Percentiles rank a stretch among this genome's conserved stretches.
These are phyloP conservation scores for Penicillium rolfsii DNA, from an alignment of 2,329 filamentous ascomycete genomes.

Conservation along the genomic window DNA sequence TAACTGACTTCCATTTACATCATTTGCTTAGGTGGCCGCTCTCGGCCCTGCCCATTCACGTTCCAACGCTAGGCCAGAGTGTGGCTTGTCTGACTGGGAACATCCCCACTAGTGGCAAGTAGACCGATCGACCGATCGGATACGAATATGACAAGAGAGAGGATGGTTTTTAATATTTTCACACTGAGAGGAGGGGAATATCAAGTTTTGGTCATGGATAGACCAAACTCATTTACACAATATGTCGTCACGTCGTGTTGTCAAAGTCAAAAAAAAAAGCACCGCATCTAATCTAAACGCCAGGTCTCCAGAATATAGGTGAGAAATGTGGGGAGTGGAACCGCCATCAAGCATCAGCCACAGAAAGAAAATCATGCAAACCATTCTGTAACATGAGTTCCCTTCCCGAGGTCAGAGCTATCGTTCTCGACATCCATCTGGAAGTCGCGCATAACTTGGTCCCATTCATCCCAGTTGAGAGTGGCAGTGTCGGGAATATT, in stretches of 20 bases:
- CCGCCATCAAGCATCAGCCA: background rate
- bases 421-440: slow-evolving; percentile 41
- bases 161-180: slow-evolving; percentile 12
- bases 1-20: slow-evolving; percentile 2
- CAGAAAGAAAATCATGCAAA: slow-evolving; percentile 26
- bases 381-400: slow-evolving; percentile 36
- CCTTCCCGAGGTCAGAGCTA: slow-evolving; percentile 20
- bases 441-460: slow-evolving; percentile 45
- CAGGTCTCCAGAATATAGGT: background rate
- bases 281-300: background rate
- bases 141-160: slow-evolving; percentile 8
- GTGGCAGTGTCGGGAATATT: slow-evolving; percentile 22
- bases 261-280: background rate
- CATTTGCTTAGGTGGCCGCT: background rate
- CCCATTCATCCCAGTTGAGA: slow-evolving; percentile 42
- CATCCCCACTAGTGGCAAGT: background rate
- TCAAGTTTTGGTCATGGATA: background rate
- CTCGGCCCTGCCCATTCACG: no score
- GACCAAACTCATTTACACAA: slow-evolving; percentile 10
- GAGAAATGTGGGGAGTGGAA: background rate
- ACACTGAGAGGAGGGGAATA: slow-evolving; percentile 23
- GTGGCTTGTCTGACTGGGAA: background rate
- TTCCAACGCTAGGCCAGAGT: no score
- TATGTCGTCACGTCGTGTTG: slow-evolving; percentile 18
- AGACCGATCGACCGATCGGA: no score